phyloP scores from a whole-genome alignment of 805 yeast species.

The Starmerella sirachaensis region DNA sequence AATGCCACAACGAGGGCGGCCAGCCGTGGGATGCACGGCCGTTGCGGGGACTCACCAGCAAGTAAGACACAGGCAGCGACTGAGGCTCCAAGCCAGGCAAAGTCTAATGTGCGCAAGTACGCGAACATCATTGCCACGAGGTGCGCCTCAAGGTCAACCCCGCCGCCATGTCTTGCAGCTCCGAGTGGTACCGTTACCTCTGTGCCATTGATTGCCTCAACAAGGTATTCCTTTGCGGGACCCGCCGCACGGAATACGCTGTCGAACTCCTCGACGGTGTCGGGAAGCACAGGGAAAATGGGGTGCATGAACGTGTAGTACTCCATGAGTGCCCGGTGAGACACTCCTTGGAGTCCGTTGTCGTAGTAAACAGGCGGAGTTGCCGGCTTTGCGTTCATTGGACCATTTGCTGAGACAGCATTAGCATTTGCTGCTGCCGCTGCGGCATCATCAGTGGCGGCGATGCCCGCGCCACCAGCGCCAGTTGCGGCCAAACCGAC shows the following conservation, averaged over 20 bases:
- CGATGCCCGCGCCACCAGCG: neutral
- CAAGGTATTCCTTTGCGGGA: conserved; percentile 22
- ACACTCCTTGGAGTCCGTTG: conserved; percentile 8
- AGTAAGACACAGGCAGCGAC: conserved; percentile 23
- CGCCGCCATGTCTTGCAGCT: conserved; percentile 11
- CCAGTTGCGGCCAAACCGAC: neutral
- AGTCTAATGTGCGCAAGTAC: conserved; percentile 26
- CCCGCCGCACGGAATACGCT: conserved; percentile 21
- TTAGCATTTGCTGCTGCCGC: too few relatives aligned
- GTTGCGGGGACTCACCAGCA: conserved; percentile 7
- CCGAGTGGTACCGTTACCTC: conserved; percentile 10
- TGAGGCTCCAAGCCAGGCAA: conserved; percentile 30
- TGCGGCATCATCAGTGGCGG: too few relatives aligned
- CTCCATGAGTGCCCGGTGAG: conserved; percentile 23
- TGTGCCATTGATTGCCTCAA: conserved; percentile 24
- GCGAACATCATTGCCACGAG: conserved; percentile 28
- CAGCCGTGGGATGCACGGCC: conserved; percentile 14
- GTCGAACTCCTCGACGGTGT: conserved; percentile 26
- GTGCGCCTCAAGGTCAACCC: conserved; percentile 22
- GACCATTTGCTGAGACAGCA: too few relatives aligned
- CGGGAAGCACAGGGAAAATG: conserved; percentile 31
- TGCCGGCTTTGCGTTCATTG: conserved; percentile 4
- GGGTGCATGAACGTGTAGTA: conserved; percentile 32
- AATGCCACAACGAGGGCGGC: conserved; percentile 15
- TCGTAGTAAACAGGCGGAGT: conserved; percentile 14